These are phyloP conservation scores for Holtermannia corniformis DNA, from an alignment of 768 basidiomycete species.

Conservation along the genomic window DNA sequence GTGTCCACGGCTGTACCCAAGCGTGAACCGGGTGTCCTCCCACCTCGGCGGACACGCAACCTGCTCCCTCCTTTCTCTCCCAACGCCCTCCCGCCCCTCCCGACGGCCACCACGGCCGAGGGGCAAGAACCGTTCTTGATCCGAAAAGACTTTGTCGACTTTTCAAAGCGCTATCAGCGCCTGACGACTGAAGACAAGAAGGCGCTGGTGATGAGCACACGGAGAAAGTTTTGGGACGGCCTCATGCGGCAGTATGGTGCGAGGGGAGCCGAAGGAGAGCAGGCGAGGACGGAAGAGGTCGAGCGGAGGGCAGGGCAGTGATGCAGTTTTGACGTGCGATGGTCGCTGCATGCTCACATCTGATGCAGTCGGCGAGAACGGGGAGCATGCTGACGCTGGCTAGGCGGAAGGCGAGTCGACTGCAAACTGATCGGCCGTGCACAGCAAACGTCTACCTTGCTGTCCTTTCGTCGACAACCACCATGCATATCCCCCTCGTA, in stretches of 20 bases:
- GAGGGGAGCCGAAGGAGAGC: background rate
- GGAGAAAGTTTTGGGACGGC: constrained; percentile 36
- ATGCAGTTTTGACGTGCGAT: no score
- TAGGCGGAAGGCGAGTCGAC: no score
- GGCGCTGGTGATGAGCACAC: constrained; percentile 24
- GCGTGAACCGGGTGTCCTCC: constrained; percentile 5
- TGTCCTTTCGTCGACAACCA: no score
- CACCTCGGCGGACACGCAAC: constrained; percentile 5
- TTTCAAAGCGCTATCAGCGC: constrained; percentile 21
- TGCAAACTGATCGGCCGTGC: no score
- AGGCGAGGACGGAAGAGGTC: constrained; percentile 6
- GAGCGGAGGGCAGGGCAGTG: constrained; percentile 7
- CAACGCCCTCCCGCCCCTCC: constrained; percentile 2
- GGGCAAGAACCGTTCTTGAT: constrained; percentile 2
- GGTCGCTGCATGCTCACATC: no score
- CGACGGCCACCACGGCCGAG: constrained; percentile 5
- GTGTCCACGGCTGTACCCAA: constrained; percentile 9
- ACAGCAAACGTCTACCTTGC: no score
- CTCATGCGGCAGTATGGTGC: constrained; percentile 6
- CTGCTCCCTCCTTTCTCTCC: constrained; percentile 16
- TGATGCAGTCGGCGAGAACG: no score
- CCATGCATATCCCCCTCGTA: no score
- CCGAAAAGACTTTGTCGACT: constrained; percentile 12
- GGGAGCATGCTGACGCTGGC: no score
- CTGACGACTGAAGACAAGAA: constrained; percentile 18